phyloP scores from a whole-genome alignment of 331 rosid species.

The Cucumis variabilis region DNA sequence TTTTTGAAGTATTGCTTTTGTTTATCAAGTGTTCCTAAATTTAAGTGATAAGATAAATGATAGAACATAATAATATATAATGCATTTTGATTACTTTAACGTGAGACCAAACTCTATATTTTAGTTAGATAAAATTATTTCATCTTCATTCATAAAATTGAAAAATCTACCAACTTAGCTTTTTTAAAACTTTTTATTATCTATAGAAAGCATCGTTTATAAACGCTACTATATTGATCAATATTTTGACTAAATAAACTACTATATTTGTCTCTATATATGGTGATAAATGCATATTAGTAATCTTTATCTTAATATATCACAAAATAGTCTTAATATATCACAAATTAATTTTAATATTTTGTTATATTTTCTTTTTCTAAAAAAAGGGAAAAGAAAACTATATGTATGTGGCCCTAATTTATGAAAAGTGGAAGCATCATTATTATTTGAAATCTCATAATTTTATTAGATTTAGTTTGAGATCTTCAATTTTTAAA shows the following conservation, averaged over 20 bases:
- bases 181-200: neutral
- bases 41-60: neutral
- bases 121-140: neutral
- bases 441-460: neutral
- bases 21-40: neutral
- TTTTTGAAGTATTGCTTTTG: neutral
- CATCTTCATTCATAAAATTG: neutral
- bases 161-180: neutral
- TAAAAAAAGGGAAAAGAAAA: too few relatives aligned
- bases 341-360: neutral
- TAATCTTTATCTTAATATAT: too few relatives aligned
- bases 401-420: neutral
- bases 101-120: neutral
- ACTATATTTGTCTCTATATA: neutral
- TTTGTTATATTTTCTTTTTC: neutral
- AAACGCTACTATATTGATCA: too few relatives aligned
- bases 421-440: constrained; percentile 13
- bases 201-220: neutral
- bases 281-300: too few relatives aligned
- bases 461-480: neutral
- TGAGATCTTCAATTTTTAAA: neutral
- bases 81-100: neutral
- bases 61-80: neutral
- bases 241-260: neutral
- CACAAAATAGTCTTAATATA: neutral